phyloP scores from a whole-genome alignment of 1,139 yeast species.

The Pichia sp. region DNA sequence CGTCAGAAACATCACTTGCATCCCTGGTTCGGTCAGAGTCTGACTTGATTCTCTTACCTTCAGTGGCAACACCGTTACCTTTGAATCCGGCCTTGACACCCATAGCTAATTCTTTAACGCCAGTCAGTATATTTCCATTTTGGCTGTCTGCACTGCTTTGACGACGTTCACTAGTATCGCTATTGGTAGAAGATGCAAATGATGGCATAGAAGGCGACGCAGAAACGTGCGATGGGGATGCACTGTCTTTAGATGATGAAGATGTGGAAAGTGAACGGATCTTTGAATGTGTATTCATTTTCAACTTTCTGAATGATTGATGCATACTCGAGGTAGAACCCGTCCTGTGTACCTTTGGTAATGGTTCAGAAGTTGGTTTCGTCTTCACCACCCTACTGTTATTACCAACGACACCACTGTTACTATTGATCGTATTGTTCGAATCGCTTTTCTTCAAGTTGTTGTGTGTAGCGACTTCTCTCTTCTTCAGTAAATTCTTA shows the following conservation, averaged over 20 bases:
- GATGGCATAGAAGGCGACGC: constrained; percentile 1
- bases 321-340: constrained; percentile 9
- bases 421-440: no score
- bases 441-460: constrained; percentile 1
- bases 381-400: neutral
- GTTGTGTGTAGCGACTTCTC: constrained; percentile 6
- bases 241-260: neutral
- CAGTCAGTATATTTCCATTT: constrained; percentile 7
- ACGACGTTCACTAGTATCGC: constrained; percentile 1
- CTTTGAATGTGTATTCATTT: constrained; percentile 11
- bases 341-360: neutral
- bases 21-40: neutral
- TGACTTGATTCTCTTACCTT: constrained; percentile 1
- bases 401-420: neutral
- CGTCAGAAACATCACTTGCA: neutral
- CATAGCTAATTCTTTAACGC: constrained; percentile 9
- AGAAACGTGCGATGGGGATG: neutral
- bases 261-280: constrained; percentile 10
- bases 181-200: neutral
- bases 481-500: constrained; percentile 37
- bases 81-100: constrained; percentile 9
- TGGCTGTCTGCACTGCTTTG: constrained; percentile 6
- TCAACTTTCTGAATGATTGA: constrained; percentile 13
- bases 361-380: neutral
- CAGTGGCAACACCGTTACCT: neutral